phyloP scores from a whole-genome alignment of 805 yeast species.

The Suhomyces vadensis region DNA sequence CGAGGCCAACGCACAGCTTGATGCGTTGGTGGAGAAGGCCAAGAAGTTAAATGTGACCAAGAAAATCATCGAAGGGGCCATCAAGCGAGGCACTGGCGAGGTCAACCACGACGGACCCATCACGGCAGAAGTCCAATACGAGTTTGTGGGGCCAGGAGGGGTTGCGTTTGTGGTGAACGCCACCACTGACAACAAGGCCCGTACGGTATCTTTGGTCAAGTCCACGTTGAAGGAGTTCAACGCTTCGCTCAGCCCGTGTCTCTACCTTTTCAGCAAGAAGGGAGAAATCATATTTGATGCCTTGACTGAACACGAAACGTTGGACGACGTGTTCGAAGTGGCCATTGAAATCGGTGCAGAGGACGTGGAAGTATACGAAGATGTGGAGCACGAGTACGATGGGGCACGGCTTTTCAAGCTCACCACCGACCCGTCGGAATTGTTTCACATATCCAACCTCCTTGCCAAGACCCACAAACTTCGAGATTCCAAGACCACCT shows the following conservation, averaged over 20 bases:
- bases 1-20: constrained; percentile 65
- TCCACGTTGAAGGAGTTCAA: constrained; percentile 71
- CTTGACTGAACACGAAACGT: constrained; percentile 31
- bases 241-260: constrained; percentile 73
- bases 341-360: constrained; percentile 79
- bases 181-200: constrained; percentile 80
- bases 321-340: constrained; percentile 73
- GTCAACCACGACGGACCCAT: constrained; percentile 46
- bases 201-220: constrained; percentile 76
- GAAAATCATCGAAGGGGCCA: constrained; percentile 82
- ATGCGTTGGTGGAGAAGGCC: constrained; percentile 77
- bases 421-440: constrained; percentile 62
- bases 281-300: constrained; percentile 67
- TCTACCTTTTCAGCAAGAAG: constrained; percentile 71
- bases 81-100: constrained; percentile 80
- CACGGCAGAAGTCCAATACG: constrained; percentile 60
- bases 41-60: constrained; percentile 74
- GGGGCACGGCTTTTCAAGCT: constrained; percentile 42
- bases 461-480: constrained; percentile 58
- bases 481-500: constrained; percentile 71
- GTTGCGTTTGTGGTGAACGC: constrained; percentile 85
- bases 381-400: constrained; percentile 42
- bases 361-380: constrained; percentile 62
- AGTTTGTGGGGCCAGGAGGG: constrained; percentile 92
- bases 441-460: constrained; percentile 59